Evolutionary conservation across 2,329 filamentous ascomycete genomes (phyloP).

Genomic region (Diplodia sapinea): DNA sequence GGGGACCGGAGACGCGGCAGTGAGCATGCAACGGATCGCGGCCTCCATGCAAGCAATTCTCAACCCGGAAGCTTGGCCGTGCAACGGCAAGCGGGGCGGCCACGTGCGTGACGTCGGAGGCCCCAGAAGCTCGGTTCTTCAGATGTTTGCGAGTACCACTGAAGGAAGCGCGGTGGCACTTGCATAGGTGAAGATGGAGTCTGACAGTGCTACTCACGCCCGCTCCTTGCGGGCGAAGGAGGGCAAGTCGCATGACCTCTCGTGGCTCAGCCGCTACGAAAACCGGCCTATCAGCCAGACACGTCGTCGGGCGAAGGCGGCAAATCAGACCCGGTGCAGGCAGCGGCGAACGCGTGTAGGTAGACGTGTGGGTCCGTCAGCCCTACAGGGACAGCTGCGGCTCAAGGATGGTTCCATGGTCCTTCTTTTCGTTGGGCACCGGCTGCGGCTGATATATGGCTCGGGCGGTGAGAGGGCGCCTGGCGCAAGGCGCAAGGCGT

Average conservation of each 20-base stretch:
- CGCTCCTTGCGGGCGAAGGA: background rate
- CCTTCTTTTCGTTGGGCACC: background rate
- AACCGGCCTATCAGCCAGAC: background rate
- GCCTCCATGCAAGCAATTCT: conserved; percentile 21
- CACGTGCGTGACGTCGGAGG: conserved; percentile 26
- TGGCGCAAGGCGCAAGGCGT: background rate
- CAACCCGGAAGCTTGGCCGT: conserved; percentile 28
- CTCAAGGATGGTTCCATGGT: conserved; percentile 21
- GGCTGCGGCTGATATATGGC: conserved; percentile 15
- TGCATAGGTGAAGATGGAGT: no score
- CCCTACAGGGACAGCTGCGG: conserved; percentile 23
- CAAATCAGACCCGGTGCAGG: background rate
- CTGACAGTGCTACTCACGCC: background rate
- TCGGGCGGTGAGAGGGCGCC: conserved; percentile 1
- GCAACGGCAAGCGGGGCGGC: conserved; percentile 24
- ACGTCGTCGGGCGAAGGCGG: background rate
- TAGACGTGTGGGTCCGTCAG: conserved; percentile 1
- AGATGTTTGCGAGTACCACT: background rate
- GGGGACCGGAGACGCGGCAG: background rate
- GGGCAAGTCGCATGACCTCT: conserved; percentile 16
- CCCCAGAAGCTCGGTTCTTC: conserved; percentile 4
- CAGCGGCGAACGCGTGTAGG: background rate
- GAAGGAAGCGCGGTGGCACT: background rate
- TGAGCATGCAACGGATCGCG: conserved; percentile 13
- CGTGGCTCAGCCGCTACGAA: background rate